These are phyloP conservation scores for Terfezia boudieri DNA, from an alignment of 495 filamentous ascomycete species.

Conservation along the genomic window DNA sequence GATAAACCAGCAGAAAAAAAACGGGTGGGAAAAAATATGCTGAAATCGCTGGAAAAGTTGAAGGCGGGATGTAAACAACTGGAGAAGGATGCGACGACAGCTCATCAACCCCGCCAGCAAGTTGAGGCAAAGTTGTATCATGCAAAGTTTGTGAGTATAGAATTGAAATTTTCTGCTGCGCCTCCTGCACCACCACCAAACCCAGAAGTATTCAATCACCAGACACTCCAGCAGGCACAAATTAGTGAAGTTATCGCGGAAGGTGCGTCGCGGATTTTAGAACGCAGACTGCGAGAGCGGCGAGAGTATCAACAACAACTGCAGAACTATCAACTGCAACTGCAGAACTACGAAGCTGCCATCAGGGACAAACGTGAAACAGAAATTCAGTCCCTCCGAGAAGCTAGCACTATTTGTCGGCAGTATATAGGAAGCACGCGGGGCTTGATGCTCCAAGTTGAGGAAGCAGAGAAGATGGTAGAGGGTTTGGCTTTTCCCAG, in stretches of 20 bases:
- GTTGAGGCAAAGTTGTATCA: slow-evolving; percentile 20
- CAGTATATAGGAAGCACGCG: slow-evolving; percentile 4
- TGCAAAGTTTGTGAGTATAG: slow-evolving; percentile 19
- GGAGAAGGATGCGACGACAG: background rate
- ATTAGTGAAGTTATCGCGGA: too few relatives aligned
- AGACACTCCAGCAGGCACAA: too few relatives aligned
- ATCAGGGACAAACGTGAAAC: background rate
- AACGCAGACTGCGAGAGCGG: too few relatives aligned
- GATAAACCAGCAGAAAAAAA: background rate
- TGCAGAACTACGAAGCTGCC: too few relatives aligned
- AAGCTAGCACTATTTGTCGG: background rate
- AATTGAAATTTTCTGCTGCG: slow-evolving; percentile 1
- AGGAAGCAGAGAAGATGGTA: slow-evolving; percentile 4
- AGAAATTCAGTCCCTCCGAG: background rate
- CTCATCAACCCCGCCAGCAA: slow-evolving; percentile 6
- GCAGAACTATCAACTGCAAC: too few relatives aligned
- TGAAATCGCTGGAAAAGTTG: background rate
- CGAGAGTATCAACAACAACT: too few relatives aligned
- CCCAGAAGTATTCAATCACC: too few relatives aligned
- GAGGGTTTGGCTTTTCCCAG: slow-evolving; percentile 18
- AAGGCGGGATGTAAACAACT: slow-evolving; percentile 5
- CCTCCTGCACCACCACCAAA: background rate
- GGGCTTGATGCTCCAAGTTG: slow-evolving; percentile 18
- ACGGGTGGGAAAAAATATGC: background rate
- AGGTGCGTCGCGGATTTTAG: too few relatives aligned